A percentile compares a stretch with the other conserved stretches of the same genome.
phyloP scores from a whole-genome alignment of 2,329 filamentous ascomycete species.

The Beauveria australis region DNA sequence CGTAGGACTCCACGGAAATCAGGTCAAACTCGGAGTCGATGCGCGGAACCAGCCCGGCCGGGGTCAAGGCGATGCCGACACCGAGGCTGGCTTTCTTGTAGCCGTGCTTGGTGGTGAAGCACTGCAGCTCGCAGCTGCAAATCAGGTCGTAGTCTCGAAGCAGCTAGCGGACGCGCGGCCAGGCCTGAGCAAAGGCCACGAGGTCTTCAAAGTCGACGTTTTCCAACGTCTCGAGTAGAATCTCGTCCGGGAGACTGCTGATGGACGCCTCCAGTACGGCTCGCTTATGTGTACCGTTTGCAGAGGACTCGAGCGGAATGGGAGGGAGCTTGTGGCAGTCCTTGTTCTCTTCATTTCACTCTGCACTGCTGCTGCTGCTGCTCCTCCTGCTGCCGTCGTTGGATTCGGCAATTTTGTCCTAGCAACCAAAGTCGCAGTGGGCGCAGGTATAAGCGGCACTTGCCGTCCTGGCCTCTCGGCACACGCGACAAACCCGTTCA shows the following conservation, averaged over 20 bases:
- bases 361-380: background rate
- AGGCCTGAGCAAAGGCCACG: slow-evolving; percentile 27
- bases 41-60: slow-evolving; percentile 16
- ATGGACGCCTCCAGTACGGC: slow-evolving; percentile 13
- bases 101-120: slow-evolving; percentile 36
- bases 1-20: slow-evolving; percentile 33
- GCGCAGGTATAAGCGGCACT: background rate
- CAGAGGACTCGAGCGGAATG: no score
- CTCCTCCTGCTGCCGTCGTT: background rate
- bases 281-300: background rate
- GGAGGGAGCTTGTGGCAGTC: no score
- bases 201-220: slow-evolving; percentile 29
- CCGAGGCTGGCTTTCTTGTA: slow-evolving; percentile 32
- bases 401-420: background rate
- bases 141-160: slow-evolving; percentile 28
- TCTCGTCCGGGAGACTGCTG: slow-evolving; percentile 30
- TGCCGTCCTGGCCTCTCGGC: background rate
- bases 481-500: background rate
- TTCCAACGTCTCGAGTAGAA: slow-evolving; percentile 28
- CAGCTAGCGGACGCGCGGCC: slow-evolving; percentile 26
- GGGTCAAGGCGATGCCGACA: slow-evolving; percentile 27
- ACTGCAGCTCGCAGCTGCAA: slow-evolving; percentile 36
- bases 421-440: background rate
- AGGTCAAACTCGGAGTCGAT: slow-evolving; percentile 42
- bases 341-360: background rate